Percentiles rank a stretch among this genome's conserved stretches.
phyloP scores from a whole-genome alignment of 495 filamentous ascomycete species.

The Pseudomonodictys pantanalensis region DNA sequence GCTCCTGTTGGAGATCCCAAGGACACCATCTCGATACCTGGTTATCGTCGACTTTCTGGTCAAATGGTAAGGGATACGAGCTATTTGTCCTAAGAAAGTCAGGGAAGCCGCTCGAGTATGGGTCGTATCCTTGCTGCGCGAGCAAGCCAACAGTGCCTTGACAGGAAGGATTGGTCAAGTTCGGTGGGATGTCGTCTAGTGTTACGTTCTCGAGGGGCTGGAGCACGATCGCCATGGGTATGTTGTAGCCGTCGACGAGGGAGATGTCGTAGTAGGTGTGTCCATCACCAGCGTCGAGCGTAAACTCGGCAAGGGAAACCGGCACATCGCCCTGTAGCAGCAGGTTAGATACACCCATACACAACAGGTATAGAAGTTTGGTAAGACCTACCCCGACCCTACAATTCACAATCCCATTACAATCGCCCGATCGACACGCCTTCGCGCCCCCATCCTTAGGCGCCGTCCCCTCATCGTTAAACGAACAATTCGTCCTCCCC shows the following conservation, averaged over 20 bases:
- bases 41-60: conserved; percentile 49
- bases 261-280: conserved; percentile 82
- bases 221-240: conserved; percentile 66
- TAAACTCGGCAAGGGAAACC: conserved; percentile 72
- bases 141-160: conserved; percentile 62
- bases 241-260: conserved; percentile 80
- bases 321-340: conserved; percentile 56
- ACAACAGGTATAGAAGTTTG: neutral
- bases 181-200: conserved; percentile 60
- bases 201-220: conserved; percentile 53
- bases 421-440: conserved; percentile 74
- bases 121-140: conserved; percentile 41
- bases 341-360: conserved; percentile 7
- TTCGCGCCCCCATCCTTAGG: conserved; percentile 49
- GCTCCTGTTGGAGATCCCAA: conserved; percentile 65
- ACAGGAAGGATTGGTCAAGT: conserved; percentile 70
- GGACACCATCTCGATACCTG: conserved; percentile 69
- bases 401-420: conserved; percentile 64
- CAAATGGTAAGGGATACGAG: conserved; percentile 62
- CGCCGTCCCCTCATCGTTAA: conserved; percentile 56
- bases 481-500: conserved; percentile 79
- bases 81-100: conserved; percentile 52
- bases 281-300: conserved; percentile 54
- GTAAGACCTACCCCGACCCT: conserved; percentile 57
- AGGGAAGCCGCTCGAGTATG: conserved; percentile 40